Percentiles rank a stretch among this genome's conserved stretches.
phyloP scores from a whole-genome alignment of 2,329 filamentous ascomycete genomes.

The Trichoderma sp. region DNA sequence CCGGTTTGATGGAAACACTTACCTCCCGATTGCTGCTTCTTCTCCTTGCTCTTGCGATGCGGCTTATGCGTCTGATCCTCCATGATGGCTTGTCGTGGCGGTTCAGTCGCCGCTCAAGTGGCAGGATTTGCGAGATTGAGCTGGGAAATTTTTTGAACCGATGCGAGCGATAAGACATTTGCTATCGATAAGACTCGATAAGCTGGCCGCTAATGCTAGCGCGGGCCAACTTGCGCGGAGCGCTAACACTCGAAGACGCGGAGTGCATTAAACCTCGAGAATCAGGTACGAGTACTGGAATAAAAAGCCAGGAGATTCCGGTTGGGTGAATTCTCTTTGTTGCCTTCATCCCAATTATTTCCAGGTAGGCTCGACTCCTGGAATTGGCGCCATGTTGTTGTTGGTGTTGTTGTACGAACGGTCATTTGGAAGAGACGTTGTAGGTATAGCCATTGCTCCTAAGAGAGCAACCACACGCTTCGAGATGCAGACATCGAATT shows the following conservation, averaged over 20 bases:
- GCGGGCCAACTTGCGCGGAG: background rate
- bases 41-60: slow-evolving; percentile 86
- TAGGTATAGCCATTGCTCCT: too few relatives aligned
- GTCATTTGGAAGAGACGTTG: too few relatives aligned
- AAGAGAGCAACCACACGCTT: too few relatives aligned
- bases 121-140: slow-evolving; percentile 17
- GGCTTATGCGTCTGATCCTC: slow-evolving; percentile 82
- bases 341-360: too few relatives aligned
- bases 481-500: too few relatives aligned
- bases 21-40: slow-evolving; percentile 69
- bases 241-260: background rate
- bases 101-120: slow-evolving; percentile 31
- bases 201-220: background rate
- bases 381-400: too few relatives aligned
- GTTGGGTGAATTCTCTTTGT: too few relatives aligned
- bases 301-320: too few relatives aligned
- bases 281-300: too few relatives aligned
- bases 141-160: slow-evolving; percentile 29
- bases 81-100: slow-evolving; percentile 51
- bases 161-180: slow-evolving; percentile 24
- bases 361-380: too few relatives aligned
- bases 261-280: background rate
- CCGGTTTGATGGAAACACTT: slow-evolving; percentile 31
- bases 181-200: slow-evolving; percentile 27
- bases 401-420: too few relatives aligned